Evolutionary conservation across 495 filamentous ascomycete species (phyloP).

Genomic region (Rostrohypoxylon terebratum): DNA sequence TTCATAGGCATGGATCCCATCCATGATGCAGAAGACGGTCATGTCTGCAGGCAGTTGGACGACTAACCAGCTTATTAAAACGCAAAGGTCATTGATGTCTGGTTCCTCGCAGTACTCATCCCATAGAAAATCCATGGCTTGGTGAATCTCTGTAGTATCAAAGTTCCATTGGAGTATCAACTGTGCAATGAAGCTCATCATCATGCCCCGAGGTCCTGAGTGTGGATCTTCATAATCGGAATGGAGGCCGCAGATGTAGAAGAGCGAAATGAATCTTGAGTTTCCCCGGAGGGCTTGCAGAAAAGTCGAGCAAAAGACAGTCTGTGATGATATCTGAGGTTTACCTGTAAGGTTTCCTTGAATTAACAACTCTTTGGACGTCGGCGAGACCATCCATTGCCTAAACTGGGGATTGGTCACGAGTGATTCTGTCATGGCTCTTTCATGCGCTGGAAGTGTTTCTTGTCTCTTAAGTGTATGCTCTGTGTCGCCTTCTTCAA

Average conservation of each 20-base stretch:
- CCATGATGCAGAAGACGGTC: neutral
- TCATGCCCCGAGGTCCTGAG: neutral
- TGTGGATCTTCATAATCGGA: neutral
- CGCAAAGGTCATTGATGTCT: neutral
- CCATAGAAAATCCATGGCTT: neutral
- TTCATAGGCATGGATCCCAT: neutral
- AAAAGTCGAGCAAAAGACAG: neutral
- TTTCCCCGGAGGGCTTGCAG: neutral
- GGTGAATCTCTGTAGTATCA: neutral
- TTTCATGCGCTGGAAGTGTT: neutral
- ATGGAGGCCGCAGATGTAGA: neutral
- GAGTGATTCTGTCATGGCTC: neutral
- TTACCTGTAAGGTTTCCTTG: neutral
- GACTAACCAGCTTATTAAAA: neutral
- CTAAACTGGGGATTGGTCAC: neutral
- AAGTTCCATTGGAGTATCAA: neutral
- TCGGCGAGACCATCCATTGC: neutral
- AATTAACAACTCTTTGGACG: neutral
- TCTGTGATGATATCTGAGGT: neutral
- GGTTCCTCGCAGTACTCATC: neutral
- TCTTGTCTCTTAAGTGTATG: neutral
- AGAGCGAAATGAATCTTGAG: neutral
- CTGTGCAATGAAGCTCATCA: slow-evolving; percentile 4
- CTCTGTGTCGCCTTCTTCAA: neutral
- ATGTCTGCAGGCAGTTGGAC: neutral